A percentile compares a stretch with the other conserved stretches of the same genome.
Conservation (phyloP, 768 basidiomycete species). For the Vararia minispora region DNA sequence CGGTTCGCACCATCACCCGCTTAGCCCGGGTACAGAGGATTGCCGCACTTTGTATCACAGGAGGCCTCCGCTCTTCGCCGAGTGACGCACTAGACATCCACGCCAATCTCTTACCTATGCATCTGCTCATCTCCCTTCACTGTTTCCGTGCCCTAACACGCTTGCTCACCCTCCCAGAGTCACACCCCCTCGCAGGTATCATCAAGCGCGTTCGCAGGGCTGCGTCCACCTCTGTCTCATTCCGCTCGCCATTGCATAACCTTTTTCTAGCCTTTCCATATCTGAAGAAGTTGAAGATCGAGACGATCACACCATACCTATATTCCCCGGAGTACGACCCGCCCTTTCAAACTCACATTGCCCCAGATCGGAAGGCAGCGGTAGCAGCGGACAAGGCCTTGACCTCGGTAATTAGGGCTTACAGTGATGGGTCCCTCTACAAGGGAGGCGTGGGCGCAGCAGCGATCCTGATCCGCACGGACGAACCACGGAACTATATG, state of each 20-base stretch:
- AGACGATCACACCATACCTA: conserved; percentile 4
- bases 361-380: background rate
- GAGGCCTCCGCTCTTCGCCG: conserved; percentile 9
- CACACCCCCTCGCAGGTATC: conserved; percentile 3
- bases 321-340: background rate
- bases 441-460: conserved; percentile 13
- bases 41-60: conserved; percentile 12
- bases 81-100: conserved; percentile 9
- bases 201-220: background rate
- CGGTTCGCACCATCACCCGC: background rate
- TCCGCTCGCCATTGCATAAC: conserved; percentile 9
- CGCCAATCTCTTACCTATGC: conserved; percentile 7
- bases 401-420: conserved; percentile 1
- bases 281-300: background rate
- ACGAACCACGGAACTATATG: no score
- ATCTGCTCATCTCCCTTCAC: background rate
- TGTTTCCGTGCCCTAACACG: conserved; percentile 4
- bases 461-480: background rate
- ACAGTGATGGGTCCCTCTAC: conserved; percentile 14
- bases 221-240: background rate
- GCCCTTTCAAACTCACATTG: background rate
- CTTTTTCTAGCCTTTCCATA: conserved; percentile 5
- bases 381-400: background rate
- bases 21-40: conserved; percentile 12
- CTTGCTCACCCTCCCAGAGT: conserved; percentile 5